Base-by-base conservation (phyloP, 306 rosid genomes). In the Cicer pinnatifidum region DNA sequence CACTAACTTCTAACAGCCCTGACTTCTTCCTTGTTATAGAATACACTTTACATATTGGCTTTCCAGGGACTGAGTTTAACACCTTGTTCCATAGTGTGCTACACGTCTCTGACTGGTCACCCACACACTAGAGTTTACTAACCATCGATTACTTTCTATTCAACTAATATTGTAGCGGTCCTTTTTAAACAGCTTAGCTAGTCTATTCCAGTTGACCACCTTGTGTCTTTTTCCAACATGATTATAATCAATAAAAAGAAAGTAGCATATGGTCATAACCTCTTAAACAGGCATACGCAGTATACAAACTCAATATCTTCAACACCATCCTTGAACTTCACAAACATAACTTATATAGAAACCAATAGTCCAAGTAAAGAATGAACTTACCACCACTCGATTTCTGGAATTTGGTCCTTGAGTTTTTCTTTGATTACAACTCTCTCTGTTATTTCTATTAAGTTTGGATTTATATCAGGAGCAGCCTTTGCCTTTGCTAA, bases 401-500 rank as follows among this genome's bases (percentile, higher is more conserved):
- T 82, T 38, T 93, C 97, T 45, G 98, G 98, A 81, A 93, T 89
- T 62, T 85, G 90, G 17, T 93, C 97, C 89, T 85, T 91, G 9
- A 84, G 87, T 67, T 89, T 93, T 80, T 89, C 98, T 84, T 93
- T 93, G 46, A 84, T 84, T 12, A 86, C 82, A 47, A 91, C 89
- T 86, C 98, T 86, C 89, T 89, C 96, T 13, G 91, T 86, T 57
- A 93, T 86, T 79, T 91, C 97, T 57, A 93, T 93, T 81, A 93
- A 87, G 83, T 93, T 93, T 3, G 98, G 98, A 87, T 93, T 93
- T 44, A 85, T 89, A 88, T 93, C 96, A 35, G 96, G 92, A 63
- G 96, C 98, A 50, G 97, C 98, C 86, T 85, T 93, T 75, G 98
- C 98, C 86, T 85, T 93, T 20, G 96, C 96, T 84, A 93, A 75